phyloP scores from a whole-genome alignment of 768 basidiomycete genomes.

The Tylopilus rubrobrunneus region DNA sequence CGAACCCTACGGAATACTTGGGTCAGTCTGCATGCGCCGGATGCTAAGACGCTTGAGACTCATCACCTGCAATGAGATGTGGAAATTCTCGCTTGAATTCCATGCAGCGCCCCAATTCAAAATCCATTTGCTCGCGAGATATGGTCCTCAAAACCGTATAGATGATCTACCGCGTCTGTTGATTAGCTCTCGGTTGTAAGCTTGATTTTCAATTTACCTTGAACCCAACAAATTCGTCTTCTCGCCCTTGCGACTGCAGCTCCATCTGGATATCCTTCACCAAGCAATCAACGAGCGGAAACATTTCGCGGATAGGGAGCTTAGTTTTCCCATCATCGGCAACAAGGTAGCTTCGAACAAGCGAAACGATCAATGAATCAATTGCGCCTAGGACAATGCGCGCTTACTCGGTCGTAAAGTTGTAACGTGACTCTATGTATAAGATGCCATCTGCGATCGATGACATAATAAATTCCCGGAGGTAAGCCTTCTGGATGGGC shows the following conservation, averaged over 20 bases:
- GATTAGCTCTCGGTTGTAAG: background rate
- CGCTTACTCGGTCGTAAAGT: slow-evolving; percentile 36
- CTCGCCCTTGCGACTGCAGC: slow-evolving; percentile 33
- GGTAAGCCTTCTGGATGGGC: slow-evolving; percentile 16
- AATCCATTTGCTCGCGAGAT: slow-evolving; percentile 29
- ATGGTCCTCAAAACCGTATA: slow-evolving; percentile 38
- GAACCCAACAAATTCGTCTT: slow-evolving; percentile 40
- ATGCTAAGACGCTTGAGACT: background rate
- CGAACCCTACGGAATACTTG: slow-evolving; percentile 35
- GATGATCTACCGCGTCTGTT: slow-evolving; percentile 34
- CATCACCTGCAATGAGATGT: slow-evolving; percentile 40
- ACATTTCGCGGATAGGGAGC: slow-evolving; percentile 36
- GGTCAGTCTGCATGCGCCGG: background rate
- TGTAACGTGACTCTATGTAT: slow-evolving; percentile 41
- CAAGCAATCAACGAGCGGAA: slow-evolving; percentile 33
- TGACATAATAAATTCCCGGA: slow-evolving; percentile 33
- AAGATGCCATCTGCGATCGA: slow-evolving; percentile 44
- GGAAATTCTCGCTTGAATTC: slow-evolving; percentile 44
- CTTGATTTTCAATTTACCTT: slow-evolving; percentile 26
- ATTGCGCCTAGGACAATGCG: background rate
- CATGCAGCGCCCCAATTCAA: slow-evolving; percentile 37
- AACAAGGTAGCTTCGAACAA: slow-evolving; percentile 36
- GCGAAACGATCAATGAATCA: background rate
- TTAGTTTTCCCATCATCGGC: slow-evolving; percentile 35
- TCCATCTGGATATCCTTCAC: slow-evolving; percentile 34